These are phyloP conservation scores for Bothriochloa decipiens DNA, from an alignment of 176 grass and related monocot genomes.

Conservation along the genomic window DNA sequence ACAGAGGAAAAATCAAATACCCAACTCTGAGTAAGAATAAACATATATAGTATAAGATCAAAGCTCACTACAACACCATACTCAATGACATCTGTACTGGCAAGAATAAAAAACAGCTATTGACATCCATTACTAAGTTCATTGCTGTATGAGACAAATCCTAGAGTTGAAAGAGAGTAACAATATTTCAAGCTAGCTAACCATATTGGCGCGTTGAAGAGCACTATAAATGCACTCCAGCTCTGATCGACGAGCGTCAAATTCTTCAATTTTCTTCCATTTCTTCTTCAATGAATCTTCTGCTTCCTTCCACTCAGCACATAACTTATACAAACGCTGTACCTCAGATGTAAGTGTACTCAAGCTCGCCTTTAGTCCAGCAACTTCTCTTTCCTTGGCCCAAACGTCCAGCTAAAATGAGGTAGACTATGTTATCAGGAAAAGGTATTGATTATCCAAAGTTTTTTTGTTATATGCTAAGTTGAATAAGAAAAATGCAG, in stretches of 20 bases:
- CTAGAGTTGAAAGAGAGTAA: conserved; percentile 8
- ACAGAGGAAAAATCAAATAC: conserved; percentile 15
- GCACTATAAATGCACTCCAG: conserved; percentile 87
- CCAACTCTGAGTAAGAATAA: conserved; percentile 18
- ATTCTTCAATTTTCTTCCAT: conserved; percentile 99
- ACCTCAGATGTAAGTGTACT: conserved; percentile 88
- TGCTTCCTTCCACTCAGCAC: conserved; percentile 94
- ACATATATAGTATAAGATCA: background rate
- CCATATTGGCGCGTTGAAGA: conserved; percentile 83
- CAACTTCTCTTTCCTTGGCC: conserved; percentile 97
- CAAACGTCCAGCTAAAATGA: conserved; percentile 84
- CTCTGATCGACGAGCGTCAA: conserved; percentile 89
- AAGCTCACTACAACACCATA: background rate
- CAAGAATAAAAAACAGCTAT: conserved; percentile 24
- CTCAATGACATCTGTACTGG: conserved; percentile 14
- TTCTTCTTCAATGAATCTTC: conserved; percentile 99
- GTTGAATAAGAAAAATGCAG: conserved; percentile 10
- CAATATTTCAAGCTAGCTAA: conserved; percentile 48
- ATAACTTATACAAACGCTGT: conserved; percentile 89
- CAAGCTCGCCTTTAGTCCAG: conserved; percentile 89
- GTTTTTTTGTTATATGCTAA: conserved; percentile 24
- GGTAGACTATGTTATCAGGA: conserved; percentile 27
- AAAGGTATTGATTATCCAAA: conserved; percentile 33
- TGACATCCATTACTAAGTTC: conserved; percentile 13
- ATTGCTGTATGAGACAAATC: background rate